Percentiles rank a stretch among this genome's conserved stretches.
Evolutionary conservation across 768 basidiomycete species (phyloP).

Genomic region (Tulasnella sp.): DNA sequence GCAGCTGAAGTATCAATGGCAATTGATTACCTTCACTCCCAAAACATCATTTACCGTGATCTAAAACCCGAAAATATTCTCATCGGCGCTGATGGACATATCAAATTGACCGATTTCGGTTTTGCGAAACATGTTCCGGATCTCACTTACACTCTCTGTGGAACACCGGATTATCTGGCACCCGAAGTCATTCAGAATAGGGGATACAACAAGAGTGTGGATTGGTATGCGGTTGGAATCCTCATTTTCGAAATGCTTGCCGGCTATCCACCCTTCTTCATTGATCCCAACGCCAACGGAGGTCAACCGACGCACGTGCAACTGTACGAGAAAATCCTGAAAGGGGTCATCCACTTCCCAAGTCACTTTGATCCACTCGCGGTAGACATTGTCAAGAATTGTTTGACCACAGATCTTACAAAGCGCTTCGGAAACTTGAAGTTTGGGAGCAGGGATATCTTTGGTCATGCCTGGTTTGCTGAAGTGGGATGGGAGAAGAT

Average conservation of each 20-base stretch:
- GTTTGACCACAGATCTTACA: constrained; percentile 80
- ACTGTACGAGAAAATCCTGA: constrained; percentile 83
- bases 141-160: constrained; percentile 90
- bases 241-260: constrained; percentile 97
- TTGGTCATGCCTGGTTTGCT: constrained; percentile 83
- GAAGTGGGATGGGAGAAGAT: constrained; percentile 88
- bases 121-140: constrained; percentile 83
- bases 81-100: constrained; percentile 86
- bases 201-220: constrained; percentile 89
- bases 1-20: constrained; percentile 91
- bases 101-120: constrained; percentile 94
- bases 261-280: constrained; percentile 90
- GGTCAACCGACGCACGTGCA: constrained; percentile 39
- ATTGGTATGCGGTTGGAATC: constrained; percentile 98
- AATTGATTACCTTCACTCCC: constrained; percentile 72
- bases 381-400: constrained; percentile 75
- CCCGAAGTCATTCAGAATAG: constrained; percentile 46
- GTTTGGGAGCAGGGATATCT: constrained; percentile 83
- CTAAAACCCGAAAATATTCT: constrained; percentile 96
- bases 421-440: constrained; percentile 82
- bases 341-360: constrained; percentile 72
- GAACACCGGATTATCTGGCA: constrained; percentile 92
- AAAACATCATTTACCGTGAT: constrained; percentile 91
- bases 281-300: constrained; percentile 47
- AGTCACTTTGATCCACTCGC: constrained; percentile 57